Evolutionary conservation across 1,284 basidiomycete genomes (phyloP), one percentile per base, ranked within the genome.

Genomic region (Ustilago shanxiensis): DNA sequence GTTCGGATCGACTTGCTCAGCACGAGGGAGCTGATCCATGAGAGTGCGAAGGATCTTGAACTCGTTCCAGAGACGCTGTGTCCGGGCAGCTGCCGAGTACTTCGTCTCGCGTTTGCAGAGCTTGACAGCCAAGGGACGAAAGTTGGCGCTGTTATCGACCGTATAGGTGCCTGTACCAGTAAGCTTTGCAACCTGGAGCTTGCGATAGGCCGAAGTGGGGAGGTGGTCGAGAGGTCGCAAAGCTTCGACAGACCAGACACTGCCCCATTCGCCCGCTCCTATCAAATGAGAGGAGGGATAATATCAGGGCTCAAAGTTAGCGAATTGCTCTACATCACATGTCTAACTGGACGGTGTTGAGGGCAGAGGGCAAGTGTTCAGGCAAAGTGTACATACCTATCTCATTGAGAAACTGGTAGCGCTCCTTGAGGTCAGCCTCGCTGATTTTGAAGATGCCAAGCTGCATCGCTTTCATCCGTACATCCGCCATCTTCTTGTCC

Each of bases 21-120:
- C 69, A 11, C 70, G 55, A 47, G 69, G 64, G 8, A 70, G 62
- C 41, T 70, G 70, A 39, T 71, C 70, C 69, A 79, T 66, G 16
- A 71, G 18, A 33, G 67, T 64, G 22, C 66, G 70, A 33, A 82
- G 41, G n/a, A 79, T 57, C 28, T 82, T 83, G 72, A 75, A 83
- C 53, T 83, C 81, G 67, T 82, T 80, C 80, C 79, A 79, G 6
- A 83, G 74, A 24, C 73, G 66, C 24, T 78, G 66, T 3, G 73
- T 79, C 14, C 79, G 51, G 8, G 73, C 73, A 14, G 79, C 67
- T 1, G 72, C 70, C 2, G 66, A 64, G 28, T 65, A 67, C 39
- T 69, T 77, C 22, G 72, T 60, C 50, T 79, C 66, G 16, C 76
- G 72, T 47, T 74, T 66, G 57, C 77, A 80, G 7, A 82, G 57